Conservation (phyloP, 129 eudicot species). For the Apium graveolens region DNA sequence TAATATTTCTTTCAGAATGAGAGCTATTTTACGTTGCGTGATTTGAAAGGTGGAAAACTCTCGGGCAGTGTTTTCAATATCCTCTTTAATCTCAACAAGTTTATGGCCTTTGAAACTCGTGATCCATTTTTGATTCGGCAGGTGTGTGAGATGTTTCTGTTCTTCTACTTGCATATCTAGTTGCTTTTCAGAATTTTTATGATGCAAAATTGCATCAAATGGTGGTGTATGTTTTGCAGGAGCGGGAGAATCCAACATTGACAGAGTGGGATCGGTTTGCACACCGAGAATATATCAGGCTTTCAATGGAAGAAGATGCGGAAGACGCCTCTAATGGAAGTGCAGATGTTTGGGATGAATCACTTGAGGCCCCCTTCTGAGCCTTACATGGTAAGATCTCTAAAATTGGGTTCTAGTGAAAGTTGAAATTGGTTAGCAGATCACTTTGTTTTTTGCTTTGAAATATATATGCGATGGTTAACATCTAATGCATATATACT, state of each 20-base stretch:
- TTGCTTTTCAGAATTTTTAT: neutral
- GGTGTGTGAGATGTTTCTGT: constrained; percentile 25
- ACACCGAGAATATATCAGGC: constrained; percentile 82
- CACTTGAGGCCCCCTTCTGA: constrained; percentile 85
- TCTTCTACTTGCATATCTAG: neutral
- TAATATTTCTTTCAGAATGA: constrained; percentile 44
- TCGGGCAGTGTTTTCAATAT: constrained; percentile 89
- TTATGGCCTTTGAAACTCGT: constrained; percentile 97
- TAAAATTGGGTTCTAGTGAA: constrained; percentile 7
- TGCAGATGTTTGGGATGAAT: constrained; percentile 90
- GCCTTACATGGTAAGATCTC: constrained; percentile 25
- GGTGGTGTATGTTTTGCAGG: constrained; percentile 28
- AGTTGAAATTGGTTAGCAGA: constrained; percentile 1
- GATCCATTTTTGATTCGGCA: constrained; percentile 98
- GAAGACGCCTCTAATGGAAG: constrained; percentile 82
- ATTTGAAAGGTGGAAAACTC: constrained; percentile 78
- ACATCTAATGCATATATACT: neutral
- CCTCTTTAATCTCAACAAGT: constrained; percentile 92
- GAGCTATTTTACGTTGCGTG: constrained; percentile 63
- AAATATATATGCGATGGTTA: neutral
- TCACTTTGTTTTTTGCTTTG: neutral
- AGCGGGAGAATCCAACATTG: constrained; percentile 95
- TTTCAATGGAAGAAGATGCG: constrained; percentile 82
- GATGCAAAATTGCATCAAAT: neutral
- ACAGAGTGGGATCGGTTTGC: constrained; percentile 99